phyloP scores from a whole-genome alignment of 2,329 filamentous ascomycete genomes.

The Myotisia sp. region DNA sequence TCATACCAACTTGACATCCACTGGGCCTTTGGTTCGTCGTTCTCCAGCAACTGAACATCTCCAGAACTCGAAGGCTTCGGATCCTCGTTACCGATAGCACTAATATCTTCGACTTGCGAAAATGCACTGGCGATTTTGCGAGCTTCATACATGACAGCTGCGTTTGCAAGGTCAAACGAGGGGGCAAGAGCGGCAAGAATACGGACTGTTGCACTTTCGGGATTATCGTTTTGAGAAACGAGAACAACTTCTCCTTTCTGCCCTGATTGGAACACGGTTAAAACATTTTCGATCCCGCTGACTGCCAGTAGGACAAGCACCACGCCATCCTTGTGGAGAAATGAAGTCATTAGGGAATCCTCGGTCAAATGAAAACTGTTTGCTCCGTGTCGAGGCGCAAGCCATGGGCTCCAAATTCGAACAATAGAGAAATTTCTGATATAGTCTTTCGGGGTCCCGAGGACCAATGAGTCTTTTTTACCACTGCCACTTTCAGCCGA shows the following conservation, averaged over 20 bases:
- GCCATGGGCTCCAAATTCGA: conserved; percentile 67
- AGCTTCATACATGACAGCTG: conserved; percentile 78
- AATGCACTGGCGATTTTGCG: conserved; percentile 43
- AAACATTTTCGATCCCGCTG: conserved; percentile 56
- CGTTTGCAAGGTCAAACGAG: conserved; percentile 59
- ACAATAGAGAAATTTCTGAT: conserved; percentile 71
- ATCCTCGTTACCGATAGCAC: background rate
- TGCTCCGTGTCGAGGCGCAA: conserved; percentile 74
- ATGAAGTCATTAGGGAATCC: conserved; percentile 64
- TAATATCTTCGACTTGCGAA: conserved; percentile 12
- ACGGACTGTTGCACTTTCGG: conserved; percentile 39
- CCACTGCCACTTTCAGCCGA: conserved; percentile 38
- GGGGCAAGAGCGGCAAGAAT: conserved; percentile 59
- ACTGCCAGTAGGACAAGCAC: conserved; percentile 66
- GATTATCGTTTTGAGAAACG: conserved; percentile 57
- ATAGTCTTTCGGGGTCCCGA: conserved; percentile 52
- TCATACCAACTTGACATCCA: conserved; percentile 89
- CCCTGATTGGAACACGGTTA: conserved; percentile 54
- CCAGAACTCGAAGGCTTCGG: too few relatives aligned
- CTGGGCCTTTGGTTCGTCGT: conserved; percentile 38
- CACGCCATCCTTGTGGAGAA: conserved; percentile 55
- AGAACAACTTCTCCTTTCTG: conserved; percentile 52
- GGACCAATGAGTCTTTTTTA: conserved; percentile 35
- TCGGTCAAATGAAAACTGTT: conserved; percentile 54
- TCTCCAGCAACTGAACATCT: conserved; percentile 19